Conservation (phyloP, 23 red algal genomes). For the Gracilaria caudata region DNA sequence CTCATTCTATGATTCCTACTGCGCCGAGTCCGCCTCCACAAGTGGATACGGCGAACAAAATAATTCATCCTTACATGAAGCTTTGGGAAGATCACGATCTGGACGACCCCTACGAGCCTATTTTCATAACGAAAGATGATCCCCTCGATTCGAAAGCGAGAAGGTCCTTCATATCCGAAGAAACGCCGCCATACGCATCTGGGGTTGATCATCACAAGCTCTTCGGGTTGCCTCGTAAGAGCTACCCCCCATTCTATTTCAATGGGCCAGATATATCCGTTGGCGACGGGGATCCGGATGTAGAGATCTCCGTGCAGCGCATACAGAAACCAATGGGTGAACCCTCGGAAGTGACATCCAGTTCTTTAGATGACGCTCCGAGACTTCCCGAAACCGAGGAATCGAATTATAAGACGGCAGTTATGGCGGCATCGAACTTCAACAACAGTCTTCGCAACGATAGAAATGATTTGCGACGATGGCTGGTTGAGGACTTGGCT, state of each 20-base stretch:
- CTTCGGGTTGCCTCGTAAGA: slow-evolving; percentile 38
- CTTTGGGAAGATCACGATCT: slow-evolving; percentile 67
- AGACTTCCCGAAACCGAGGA: not conserved
- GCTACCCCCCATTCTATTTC: slow-evolving; percentile 52
- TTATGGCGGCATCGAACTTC: slow-evolving; percentile 43
- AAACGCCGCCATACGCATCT: slow-evolving; percentile 19
- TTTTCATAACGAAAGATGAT: slow-evolving; percentile 65
- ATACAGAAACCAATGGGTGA: slow-evolving; percentile 26
- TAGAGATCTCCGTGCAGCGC: slow-evolving; percentile 29
- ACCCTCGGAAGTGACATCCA: slow-evolving; percentile 32
- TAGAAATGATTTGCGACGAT: slow-evolving; percentile 38
- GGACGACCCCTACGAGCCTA: slow-evolving; percentile 65
- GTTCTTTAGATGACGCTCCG: slow-evolving; percentile 17
- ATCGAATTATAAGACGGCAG: slow-evolving; percentile 25
- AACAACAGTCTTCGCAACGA: slow-evolving; percentile 48
- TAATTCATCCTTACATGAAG: slow-evolving; percentile 47
- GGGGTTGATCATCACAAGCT: slow-evolving; percentile 47
- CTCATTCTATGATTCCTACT: not conserved
- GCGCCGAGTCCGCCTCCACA: slow-evolving; percentile 29
- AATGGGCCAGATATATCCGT: slow-evolving; percentile 27
- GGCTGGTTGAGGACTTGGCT: slow-evolving; percentile 47
- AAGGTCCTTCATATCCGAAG: slow-evolving; percentile 35
- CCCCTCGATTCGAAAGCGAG: slow-evolving; percentile 48
- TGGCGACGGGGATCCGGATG: slow-evolving; percentile 47
- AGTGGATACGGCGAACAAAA: slow-evolving; percentile 19